Evolutionary conservation across 129 eudicot genomes (phyloP), one percentile per base, ranked within the genome.

Genomic region (Arctium lappa): DNA sequence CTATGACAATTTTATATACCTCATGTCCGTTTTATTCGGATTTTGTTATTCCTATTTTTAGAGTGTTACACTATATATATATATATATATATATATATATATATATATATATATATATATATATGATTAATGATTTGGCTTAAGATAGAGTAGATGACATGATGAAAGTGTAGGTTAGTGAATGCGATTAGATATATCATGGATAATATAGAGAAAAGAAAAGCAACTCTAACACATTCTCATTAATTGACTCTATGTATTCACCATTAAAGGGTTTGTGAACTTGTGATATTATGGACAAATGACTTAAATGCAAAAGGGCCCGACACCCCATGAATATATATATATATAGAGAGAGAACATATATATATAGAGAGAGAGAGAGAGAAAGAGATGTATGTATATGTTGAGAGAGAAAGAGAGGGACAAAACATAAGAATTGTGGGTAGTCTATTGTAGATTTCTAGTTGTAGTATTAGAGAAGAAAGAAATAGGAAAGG

Each of bases 401-500:
- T 22, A 22, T 22, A 22, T 22, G 27, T 22, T 22, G 31, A 48
- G 16, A 80, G 40, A 72, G 32, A 12, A 6, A 50, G 65, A 53
- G 65, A 15, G 65, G 27, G 65, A 53, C 65, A 53, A 53, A 53
- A 53, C 65, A 53, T 53, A n/a, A 60, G 46, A 71, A 83, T 27
- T 32, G 39, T n/a, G 80, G 69, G 66, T 68, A 38, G 68, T 60
- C 68, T 82, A 8, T 66, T 82, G 75, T 74, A 78, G 87, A 79
- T 78, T 60, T 83, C 1, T 78, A 40, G 86, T 78, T 30, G 83
- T 18, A 83, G 86, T 65, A 72, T 72, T 39, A 78, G 75, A 72
- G 71, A 73, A 84, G 79, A 44, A 84, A 73, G 84, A 42, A 79
- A 79, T 84, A 84, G 65, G 87, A 79, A 84, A 84, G 84, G 87